Conservation (phyloP, 495 filamentous ascomycete genomes). For the Astrocystis sublimbata region DNA sequence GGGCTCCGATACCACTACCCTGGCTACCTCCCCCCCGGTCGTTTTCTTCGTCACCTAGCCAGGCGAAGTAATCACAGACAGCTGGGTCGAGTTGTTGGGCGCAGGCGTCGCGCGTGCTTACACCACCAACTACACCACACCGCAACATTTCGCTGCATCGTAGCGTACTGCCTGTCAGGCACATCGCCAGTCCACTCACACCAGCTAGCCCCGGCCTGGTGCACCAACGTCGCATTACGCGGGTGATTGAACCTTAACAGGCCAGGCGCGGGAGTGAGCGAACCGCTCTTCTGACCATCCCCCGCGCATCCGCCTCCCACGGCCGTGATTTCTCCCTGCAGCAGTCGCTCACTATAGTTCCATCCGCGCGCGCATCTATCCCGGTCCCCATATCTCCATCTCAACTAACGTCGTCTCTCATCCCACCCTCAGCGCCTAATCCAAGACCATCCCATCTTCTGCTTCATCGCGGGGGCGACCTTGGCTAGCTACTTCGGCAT, state of each 20-base stretch:
- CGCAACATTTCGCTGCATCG: slow-evolving; percentile 32
- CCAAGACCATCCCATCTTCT: not conserved
- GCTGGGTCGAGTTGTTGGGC: slow-evolving; percentile 18
- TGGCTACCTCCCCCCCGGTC: slow-evolving; percentile 13
- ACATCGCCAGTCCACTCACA: slow-evolving; percentile 22
- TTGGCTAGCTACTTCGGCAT: not conserved
- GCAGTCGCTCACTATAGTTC: slow-evolving; percentile 20
- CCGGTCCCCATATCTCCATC: slow-evolving; percentile 15
- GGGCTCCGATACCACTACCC: slow-evolving; percentile 18
- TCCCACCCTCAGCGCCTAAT: not conserved
- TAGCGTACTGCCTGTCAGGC: slow-evolving; percentile 22
- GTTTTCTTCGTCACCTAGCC: slow-evolving; percentile 11
- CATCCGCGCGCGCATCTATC: slow-evolving; percentile 25
- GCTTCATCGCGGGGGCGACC: not conserved
- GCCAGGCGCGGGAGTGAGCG: slow-evolving; percentile 28
- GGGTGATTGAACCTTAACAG: slow-evolving; percentile 25
- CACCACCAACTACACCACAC: slow-evolving; percentile 22
- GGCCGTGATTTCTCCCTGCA: slow-evolving; percentile 22
- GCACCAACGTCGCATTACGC: slow-evolving; percentile 36
- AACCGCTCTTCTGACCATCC: slow-evolving; percentile 32
- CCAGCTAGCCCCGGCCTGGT: slow-evolving; percentile 28
- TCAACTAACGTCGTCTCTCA: slow-evolving; percentile 13
- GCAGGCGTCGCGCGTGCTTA: slow-evolving; percentile 19
- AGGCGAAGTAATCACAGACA: slow-evolving; percentile 14
- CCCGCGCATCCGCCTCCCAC: slow-evolving; percentile 32